Evolutionary conservation across 495 filamentous ascomycete genomes (phyloP).

Genomic region (Lasiosphaeriaceae sp.): DNA sequence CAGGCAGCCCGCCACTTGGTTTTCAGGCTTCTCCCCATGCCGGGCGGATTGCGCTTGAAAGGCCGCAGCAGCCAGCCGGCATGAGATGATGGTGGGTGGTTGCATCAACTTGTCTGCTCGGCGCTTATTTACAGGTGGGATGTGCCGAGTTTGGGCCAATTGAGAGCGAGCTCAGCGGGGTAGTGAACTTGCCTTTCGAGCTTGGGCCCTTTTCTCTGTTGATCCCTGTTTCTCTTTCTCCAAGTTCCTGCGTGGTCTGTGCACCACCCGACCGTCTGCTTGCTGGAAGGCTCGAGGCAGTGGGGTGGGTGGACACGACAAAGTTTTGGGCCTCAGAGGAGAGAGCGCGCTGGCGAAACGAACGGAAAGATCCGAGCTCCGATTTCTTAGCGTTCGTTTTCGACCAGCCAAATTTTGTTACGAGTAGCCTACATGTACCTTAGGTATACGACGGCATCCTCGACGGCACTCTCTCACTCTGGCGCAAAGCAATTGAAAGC

Average conservation of each 20-base stretch:
- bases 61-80: not conserved
- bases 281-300: no score
- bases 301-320: not conserved
- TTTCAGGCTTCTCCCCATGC: not conserved
- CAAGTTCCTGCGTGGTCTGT: not conserved
- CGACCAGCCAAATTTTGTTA: not conserved
- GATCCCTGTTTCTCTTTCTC: not conserved
- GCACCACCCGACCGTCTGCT: no score
- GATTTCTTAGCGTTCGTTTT: not conserved
- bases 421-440: not conserved
- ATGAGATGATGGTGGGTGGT: not conserved
- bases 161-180: constrained; percentile 7
- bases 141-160: constrained; percentile 12
- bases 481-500: not conserved
- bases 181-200: not conserved
- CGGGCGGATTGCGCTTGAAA: not conserved
- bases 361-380: constrained; percentile 2
- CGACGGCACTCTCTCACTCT: not conserved
- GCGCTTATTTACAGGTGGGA: constrained; percentile 25
- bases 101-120: constrained; percentile 11
- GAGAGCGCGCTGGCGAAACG: not conserved
- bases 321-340: no score
- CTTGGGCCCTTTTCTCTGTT: not conserved
- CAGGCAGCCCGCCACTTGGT: constrained; percentile 9
- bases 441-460: not conserved